These are phyloP conservation scores for Penicillium soppii DNA, from an alignment of 495 filamentous ascomycete genomes.

Conservation along the genomic window DNA sequence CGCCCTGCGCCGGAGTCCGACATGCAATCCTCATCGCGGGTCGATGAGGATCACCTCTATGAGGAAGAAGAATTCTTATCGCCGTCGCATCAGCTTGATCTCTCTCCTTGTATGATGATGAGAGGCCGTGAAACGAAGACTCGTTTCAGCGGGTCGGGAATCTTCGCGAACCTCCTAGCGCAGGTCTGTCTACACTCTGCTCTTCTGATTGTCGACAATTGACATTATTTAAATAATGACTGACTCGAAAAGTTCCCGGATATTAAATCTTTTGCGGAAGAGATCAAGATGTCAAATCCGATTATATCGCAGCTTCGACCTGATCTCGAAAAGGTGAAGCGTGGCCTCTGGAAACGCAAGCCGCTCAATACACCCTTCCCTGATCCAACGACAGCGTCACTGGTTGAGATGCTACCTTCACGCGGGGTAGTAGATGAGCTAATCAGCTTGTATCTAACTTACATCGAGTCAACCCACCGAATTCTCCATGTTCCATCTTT, in stretches of 20 bases:
- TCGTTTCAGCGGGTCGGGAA: constrained; percentile 42
- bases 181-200: constrained; percentile 34
- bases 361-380: constrained; percentile 35
- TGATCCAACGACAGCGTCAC: constrained; percentile 27
- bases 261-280: constrained; percentile 41
- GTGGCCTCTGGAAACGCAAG: constrained; percentile 35
- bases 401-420: constrained; percentile 37
- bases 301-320: constrained; percentile 37
- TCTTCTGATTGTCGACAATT: neutral
- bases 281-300: constrained; percentile 38
- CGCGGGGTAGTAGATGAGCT: constrained; percentile 51
- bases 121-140: constrained; percentile 44
- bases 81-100: constrained; percentile 39
- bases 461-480: constrained; percentile 55
- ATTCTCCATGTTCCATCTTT: constrained; percentile 62
- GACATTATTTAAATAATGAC: neutral
- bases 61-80: constrained; percentile 24
- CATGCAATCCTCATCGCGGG: constrained; percentile 3
- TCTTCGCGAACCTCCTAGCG: constrained; percentile 43
- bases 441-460: constrained; percentile 50
- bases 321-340: constrained; percentile 35
- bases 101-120: constrained; percentile 44
- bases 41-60: constrained; percentile 8
- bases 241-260: constrained; percentile 38
- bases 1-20: constrained; percentile 16